These are phyloP conservation scores for Mercurialis annua DNA, from an alignment of 345 rosid genomes.

Conservation along the genomic window DNA sequence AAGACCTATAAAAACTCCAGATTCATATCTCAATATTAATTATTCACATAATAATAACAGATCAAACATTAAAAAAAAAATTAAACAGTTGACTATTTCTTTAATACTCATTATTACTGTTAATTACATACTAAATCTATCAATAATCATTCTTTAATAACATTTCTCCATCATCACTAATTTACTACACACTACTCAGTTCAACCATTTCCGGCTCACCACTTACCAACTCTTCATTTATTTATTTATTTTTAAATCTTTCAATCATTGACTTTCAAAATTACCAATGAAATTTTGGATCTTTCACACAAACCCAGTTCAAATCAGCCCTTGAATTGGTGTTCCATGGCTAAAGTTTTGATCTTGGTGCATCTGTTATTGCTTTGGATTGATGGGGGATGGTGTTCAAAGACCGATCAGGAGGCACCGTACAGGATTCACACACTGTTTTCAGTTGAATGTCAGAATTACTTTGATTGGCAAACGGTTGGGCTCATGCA, in stretches of 20 bases:
- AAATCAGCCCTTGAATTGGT: slow-evolving; percentile 30
- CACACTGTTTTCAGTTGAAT: slow-evolving; percentile 93
- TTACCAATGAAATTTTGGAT: slow-evolving; percentile 36
- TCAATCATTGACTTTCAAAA: slow-evolving; percentile 39
- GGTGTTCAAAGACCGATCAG: slow-evolving; percentile 32
- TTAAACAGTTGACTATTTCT: neutral
- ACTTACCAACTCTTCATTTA: slow-evolving; percentile 10
- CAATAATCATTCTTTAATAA: neutral
- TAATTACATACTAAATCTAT: neutral
- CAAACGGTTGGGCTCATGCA: slow-evolving; percentile 91
- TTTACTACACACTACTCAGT: neutral
- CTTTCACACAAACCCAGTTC: slow-evolving; percentile 31
- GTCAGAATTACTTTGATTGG: slow-evolving; percentile 97
- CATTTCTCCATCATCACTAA: neutral
- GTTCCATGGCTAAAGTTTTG: slow-evolving; percentile 37
- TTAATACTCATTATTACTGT: neutral
- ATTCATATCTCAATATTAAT: neutral
- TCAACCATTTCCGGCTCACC: neutral
- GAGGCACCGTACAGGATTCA: slow-evolving; percentile 81
- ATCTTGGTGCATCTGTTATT: slow-evolving; percentile 13
- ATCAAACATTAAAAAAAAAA: neutral
- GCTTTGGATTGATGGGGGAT: slow-evolving; percentile 25
- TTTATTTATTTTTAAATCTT: neutral
- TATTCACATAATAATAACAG: neutral
- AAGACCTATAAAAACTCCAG: neutral